phyloP scores from a whole-genome alignment of 352 stramenopile species.

The Thraustochytrium aureum region DNA sequence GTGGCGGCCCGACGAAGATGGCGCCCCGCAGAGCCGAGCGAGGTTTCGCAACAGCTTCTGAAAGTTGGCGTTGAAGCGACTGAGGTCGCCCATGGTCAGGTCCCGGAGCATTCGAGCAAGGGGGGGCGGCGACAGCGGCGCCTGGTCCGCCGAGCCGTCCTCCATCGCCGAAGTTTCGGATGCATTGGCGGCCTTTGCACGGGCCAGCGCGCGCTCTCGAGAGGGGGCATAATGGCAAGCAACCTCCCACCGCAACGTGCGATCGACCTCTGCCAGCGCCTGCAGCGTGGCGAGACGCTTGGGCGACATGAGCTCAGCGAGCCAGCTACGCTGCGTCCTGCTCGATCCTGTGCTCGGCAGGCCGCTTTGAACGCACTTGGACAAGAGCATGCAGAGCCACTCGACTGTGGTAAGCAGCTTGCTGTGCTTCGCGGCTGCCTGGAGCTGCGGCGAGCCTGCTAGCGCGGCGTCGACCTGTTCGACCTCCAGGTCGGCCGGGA shows the following conservation, averaged over 20 bases:
- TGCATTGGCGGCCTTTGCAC: neutral
- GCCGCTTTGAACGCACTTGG: conserved; percentile 20
- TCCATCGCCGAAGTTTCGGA: neutral
- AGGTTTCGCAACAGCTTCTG: conserved; percentile 14
- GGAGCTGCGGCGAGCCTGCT: no score
- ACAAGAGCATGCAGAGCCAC: conserved; percentile 23
- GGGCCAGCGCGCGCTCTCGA: neutral
- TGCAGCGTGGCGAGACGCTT: neutral
- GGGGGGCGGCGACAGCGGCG: no score
- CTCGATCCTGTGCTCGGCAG: neutral
- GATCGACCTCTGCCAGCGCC: neutral
- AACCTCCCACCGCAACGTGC: conserved; percentile 25
- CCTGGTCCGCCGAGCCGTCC: neutral
- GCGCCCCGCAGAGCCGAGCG: conserved; percentile 17
- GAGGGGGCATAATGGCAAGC: neutral
- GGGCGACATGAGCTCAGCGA: neutral
- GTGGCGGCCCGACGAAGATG: neutral
- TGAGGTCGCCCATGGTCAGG: neutral
- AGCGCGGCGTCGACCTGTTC: no score
- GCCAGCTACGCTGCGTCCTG: conserved; percentile 7
- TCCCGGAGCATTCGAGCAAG: conserved; percentile 42
- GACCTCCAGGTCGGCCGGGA: conserved; percentile 7
- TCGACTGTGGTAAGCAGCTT: conserved; percentile 5
- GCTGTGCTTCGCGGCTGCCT: no score
- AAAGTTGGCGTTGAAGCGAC: conserved; percentile 13